phyloP scores from a whole-genome alignment of 495 filamentous ascomycete species.

The Penicillium pulvis region DNA sequence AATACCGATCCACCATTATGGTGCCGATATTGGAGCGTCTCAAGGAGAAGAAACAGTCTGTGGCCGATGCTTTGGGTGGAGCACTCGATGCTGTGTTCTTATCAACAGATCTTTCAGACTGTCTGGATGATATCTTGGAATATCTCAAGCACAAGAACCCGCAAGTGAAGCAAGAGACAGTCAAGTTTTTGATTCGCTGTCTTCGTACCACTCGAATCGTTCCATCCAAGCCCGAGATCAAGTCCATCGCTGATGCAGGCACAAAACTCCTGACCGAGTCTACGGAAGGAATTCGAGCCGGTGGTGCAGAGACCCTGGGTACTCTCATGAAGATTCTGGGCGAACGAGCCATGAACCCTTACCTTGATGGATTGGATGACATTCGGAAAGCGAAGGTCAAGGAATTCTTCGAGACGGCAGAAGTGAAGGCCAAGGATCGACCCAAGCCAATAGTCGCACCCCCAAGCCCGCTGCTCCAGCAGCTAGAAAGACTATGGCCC shows the following conservation, averaged over 20 bases:
- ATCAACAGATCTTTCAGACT: constrained; percentile 77
- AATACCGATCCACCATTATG: constrained; percentile 78
- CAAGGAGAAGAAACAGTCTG: constrained; percentile 93
- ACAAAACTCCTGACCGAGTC: constrained; percentile 91
- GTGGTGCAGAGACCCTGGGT: constrained; percentile 88
- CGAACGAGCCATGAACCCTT: constrained; percentile 92
- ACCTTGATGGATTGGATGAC: constrained; percentile 93
- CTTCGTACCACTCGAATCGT: constrained; percentile 81
- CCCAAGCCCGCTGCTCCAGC: constrained; percentile 54
- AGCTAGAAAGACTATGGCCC: constrained; percentile 45
- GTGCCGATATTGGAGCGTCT: constrained; percentile 87
- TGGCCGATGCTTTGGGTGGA: constrained; percentile 82
- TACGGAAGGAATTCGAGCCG: constrained; percentile 78
- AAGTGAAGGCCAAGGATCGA: constrained; percentile 96
- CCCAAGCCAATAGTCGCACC: constrained; percentile 80
- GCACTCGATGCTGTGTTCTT: constrained; percentile 86
- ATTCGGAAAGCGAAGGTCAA: constrained; percentile 96
- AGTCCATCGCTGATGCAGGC: constrained; percentile 79
- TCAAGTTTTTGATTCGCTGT: constrained; percentile 87
- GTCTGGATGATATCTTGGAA: constrained; percentile 83
- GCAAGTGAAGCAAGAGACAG: constrained; percentile 91
- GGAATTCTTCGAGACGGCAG: constrained; percentile 87
- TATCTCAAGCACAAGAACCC: constrained; percentile 94
- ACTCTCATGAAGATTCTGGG: constrained; percentile 99
- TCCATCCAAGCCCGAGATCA: constrained; percentile 79